Evolutionary conservation across 805 yeast species (phyloP).

Genomic region (Suhomyces faveliae): DNA sequence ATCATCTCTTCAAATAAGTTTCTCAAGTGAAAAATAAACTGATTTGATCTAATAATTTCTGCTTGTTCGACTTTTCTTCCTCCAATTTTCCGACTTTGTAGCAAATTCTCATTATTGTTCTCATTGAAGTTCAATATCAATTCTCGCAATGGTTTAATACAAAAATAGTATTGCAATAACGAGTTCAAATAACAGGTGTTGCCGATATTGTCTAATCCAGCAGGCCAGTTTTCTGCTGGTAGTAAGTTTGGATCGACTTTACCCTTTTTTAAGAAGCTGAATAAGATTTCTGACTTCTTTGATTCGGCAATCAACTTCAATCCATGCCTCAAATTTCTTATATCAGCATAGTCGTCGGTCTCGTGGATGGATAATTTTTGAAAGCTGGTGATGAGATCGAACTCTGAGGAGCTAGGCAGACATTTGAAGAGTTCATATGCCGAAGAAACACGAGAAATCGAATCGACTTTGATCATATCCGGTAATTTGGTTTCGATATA

Average conservation of each 20-base stretch:
- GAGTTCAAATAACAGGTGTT: constrained; percentile 95
- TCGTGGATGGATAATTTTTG: constrained; percentile 34
- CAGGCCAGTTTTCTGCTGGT: constrained; percentile 75
- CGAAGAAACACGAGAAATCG: constrained; percentile 24
- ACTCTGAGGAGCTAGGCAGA: constrained; percentile 53
- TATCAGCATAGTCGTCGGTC: constrained; percentile 41
- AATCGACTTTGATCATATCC: constrained; percentile 19
- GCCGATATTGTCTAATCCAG: constrained; percentile 91
- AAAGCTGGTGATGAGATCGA: constrained; percentile 51
- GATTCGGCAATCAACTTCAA: constrained; percentile 54
- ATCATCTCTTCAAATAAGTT: constrained; percentile 71
- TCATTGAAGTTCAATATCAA: constrained; percentile 57
- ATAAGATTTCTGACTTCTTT: constrained; percentile 55
- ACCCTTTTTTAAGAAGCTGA: constrained; percentile 60
- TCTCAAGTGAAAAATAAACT: constrained; percentile 72
- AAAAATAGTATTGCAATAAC: constrained; percentile 83
- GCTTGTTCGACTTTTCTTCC: constrained; percentile 77
- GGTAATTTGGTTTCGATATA: constrained; percentile 50
- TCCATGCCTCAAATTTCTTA: constrained; percentile 56
- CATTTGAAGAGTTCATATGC: constrained; percentile 53
- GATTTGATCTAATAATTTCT: constrained; percentile 79
- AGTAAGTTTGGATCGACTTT: constrained; percentile 54
- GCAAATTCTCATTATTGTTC: constrained; percentile 11
- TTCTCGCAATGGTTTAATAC: constrained; percentile 76
- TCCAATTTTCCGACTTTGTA: constrained; percentile 64